Evolutionary conservation across 2,329 filamentous ascomycete species (phyloP).

Genomic region (Leptographium procerum): DNA sequence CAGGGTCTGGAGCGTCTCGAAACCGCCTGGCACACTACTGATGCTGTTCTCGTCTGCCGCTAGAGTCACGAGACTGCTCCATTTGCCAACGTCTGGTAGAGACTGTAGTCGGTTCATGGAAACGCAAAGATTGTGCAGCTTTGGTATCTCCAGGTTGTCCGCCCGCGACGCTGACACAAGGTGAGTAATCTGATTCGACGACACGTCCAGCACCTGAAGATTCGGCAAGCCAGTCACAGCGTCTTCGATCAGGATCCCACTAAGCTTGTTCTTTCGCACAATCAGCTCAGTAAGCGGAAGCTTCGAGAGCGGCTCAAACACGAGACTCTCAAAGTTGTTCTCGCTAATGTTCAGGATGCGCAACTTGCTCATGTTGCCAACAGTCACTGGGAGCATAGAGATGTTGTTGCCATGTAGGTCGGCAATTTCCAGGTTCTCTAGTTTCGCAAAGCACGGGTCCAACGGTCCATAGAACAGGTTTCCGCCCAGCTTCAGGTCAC

Average conservation of each 20-base stretch:
- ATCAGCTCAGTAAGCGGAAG: conserved; percentile 64
- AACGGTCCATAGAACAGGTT: conserved; percentile 64
- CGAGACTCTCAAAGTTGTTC: conserved; percentile 62
- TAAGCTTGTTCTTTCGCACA: conserved; percentile 67
- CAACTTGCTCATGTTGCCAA: conserved; percentile 58
- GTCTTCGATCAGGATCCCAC: conserved; percentile 58
- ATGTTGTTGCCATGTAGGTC: conserved; percentile 77
- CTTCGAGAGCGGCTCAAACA: conserved; percentile 55
- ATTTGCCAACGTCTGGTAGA: conserved; percentile 64
- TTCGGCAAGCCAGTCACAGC: conserved; percentile 45
- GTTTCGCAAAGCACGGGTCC: conserved; percentile 46
- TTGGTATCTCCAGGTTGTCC: conserved; percentile 50
- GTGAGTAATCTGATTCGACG: conserved; percentile 59
- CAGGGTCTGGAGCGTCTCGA: conserved; percentile 55
- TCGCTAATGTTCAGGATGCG: conserved; percentile 68
- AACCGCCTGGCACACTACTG: conserved; percentile 61
- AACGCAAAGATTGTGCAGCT: conserved; percentile 62
- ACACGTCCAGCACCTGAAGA: conserved; percentile 67
- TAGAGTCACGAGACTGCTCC: conserved; percentile 62
- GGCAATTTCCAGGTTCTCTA: conserved; percentile 64
- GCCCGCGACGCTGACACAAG: conserved; percentile 28
- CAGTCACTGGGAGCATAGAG: conserved; percentile 52
- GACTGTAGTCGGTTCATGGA: conserved; percentile 66
- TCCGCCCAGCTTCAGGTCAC: conserved; percentile 70
- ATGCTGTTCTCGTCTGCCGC: conserved; percentile 76